These are phyloP conservation scores for Rhodosporidiobolus sp. DNA, from an alignment of 768 basidiomycete species.

Conservation along the genomic window DNA sequence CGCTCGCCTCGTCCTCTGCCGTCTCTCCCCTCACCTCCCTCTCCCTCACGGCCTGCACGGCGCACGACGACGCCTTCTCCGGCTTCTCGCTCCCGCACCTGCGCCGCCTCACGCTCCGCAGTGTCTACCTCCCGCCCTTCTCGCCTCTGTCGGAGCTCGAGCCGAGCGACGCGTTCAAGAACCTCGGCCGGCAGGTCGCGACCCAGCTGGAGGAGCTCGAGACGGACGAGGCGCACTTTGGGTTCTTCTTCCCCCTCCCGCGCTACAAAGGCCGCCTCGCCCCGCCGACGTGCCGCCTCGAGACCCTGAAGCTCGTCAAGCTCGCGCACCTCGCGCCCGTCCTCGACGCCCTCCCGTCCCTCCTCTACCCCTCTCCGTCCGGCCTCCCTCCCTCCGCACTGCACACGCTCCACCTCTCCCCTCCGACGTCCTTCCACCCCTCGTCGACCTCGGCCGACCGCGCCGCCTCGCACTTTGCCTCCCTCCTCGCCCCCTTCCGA, in stretches of 20 bases:
- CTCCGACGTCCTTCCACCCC: constrained; percentile 20
- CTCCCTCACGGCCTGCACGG: constrained; percentile 14
- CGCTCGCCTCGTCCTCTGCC: not conserved
- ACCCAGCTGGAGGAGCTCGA: not conserved
- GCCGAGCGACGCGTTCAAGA: constrained; percentile 13
- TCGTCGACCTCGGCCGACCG: constrained; percentile 13
- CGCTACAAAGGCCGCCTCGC: not conserved
- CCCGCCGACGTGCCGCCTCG: not conserved
- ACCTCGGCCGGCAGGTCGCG: not conserved
- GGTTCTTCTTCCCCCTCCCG: constrained; percentile 18
- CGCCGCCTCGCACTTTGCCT: constrained; percentile 19
- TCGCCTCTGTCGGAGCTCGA: constrained; percentile 20
- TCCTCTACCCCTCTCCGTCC: not conserved
- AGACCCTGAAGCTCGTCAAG: constrained; percentile 7
- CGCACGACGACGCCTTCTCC: constrained; percentile 23
- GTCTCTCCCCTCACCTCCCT: constrained; percentile 8
- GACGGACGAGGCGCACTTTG: constrained; percentile 25
- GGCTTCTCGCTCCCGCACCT: constrained; percentile 14
- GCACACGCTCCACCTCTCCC: constrained; percentile 2
- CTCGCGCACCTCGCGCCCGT: constrained; percentile 2
- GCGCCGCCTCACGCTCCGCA: not conserved
- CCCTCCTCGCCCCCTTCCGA: constrained; percentile 20
- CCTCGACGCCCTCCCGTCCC: constrained; percentile 8
- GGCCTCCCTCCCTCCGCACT: not conserved
- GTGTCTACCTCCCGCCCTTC: constrained; percentile 23